Conservation (phyloP, 345 rosid species). For the Salix brachista region DNA sequence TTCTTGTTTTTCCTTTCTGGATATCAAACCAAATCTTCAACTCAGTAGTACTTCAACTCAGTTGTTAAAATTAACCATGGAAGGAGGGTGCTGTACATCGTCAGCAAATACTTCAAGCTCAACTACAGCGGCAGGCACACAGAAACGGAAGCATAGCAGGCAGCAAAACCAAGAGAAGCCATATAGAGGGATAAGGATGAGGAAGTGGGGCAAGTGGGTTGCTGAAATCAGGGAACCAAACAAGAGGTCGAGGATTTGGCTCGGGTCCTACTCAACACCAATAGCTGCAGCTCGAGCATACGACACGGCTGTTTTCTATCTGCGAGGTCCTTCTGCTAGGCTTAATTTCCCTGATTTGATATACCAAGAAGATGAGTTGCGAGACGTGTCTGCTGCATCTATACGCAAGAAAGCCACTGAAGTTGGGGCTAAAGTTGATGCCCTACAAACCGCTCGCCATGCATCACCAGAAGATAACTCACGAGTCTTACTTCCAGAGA, state of each 20-base stretch:
- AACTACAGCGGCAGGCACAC: background rate
- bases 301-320: conserved; percentile 50
- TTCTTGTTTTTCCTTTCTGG: background rate
- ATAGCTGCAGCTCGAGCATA: conserved; percentile 50
- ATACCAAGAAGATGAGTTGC: conserved; percentile 10
- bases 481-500: conserved; percentile 1
- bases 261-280: conserved; percentile 45
- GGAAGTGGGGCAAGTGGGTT: conserved; percentile 60
- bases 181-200: conserved; percentile 47
- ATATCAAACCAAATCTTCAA: background rate
- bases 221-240: conserved; percentile 52
- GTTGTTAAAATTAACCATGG: conserved; percentile 6
- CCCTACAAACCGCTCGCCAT: conserved; percentile 22
- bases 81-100: conserved; percentile 6
- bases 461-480: background rate
- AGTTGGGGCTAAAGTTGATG: conserved; percentile 46
- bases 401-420: conserved; percentile 43
- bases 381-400: conserved; percentile 34
- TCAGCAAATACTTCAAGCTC: conserved; percentile 3
- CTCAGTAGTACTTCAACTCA: too few relatives aligned
- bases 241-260: conserved; percentile 48
- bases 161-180: conserved; percentile 28
- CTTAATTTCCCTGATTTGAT: conserved; percentile 47
- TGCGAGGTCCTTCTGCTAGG: conserved; percentile 46
- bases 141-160: conserved; percentile 19